phyloP scores from a whole-genome alignment of 352 stramenopile genomes.

The Globisporangium carolinianum region DNA sequence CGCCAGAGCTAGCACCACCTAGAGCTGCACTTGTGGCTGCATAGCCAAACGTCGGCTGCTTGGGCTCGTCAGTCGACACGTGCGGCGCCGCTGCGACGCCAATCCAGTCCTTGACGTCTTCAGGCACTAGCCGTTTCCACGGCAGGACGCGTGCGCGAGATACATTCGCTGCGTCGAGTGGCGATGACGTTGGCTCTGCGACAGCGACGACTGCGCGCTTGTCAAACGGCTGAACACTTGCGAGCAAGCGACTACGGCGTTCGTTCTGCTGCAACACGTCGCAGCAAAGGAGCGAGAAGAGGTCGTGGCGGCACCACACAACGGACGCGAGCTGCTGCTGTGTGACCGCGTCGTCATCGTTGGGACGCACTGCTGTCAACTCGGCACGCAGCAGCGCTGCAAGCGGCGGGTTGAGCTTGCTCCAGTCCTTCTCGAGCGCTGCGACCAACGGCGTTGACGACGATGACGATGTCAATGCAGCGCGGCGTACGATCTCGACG shows the following conservation, averaged over 20 bases:
- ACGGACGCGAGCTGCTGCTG: slow-evolving; percentile 10
- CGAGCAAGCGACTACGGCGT: slow-evolving; percentile 58
- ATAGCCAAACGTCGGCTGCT: slow-evolving; percentile 51
- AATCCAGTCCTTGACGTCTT: slow-evolving; percentile 62
- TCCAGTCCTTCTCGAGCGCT: slow-evolving; percentile 45
- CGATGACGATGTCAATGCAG: slow-evolving; percentile 13
- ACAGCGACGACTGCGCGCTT: slow-evolving; percentile 15
- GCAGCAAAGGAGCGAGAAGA: slow-evolving; percentile 60
- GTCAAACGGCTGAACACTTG: slow-evolving; percentile 39
- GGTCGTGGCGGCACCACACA: slow-evolving; percentile 31
- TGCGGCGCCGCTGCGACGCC: slow-evolving; percentile 34
- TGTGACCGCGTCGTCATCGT: neutral
- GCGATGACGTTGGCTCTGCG: neutral
- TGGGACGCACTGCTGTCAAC: neutral
- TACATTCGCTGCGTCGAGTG: neutral
- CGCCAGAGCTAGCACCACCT: slow-evolving; percentile 1
- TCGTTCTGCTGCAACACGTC: slow-evolving; percentile 49
- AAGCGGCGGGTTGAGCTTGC: slow-evolving; percentile 43
- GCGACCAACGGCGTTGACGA: slow-evolving; percentile 25
- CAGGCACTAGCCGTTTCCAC: slow-evolving; percentile 64
- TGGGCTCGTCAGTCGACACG: slow-evolving; percentile 44
- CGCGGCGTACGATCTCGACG: slow-evolving; percentile 33
- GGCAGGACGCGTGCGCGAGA: slow-evolving; percentile 31
- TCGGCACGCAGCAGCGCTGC: slow-evolving; percentile 29
- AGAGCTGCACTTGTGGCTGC: neutral